Percentiles rank a stretch among this genome's conserved stretches.
Evolutionary conservation across 176 grass and related monocot species (phyloP).

Genomic region (Zizania latifolia): DNA sequence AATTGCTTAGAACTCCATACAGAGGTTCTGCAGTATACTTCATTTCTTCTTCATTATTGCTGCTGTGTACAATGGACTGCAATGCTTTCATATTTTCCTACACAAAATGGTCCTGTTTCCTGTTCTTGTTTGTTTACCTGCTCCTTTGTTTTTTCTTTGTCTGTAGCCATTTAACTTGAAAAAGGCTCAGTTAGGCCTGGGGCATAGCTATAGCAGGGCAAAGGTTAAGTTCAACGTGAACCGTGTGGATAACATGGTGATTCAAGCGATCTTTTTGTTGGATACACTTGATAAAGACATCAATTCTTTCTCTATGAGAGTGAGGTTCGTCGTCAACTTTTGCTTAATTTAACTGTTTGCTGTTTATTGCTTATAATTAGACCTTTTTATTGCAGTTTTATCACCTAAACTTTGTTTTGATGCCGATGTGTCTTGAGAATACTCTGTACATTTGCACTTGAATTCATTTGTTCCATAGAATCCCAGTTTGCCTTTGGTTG

Average conservation of each 20-base stretch:
- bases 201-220: conserved; percentile 79
- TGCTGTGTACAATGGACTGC: neutral
- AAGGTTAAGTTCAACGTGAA: conserved; percentile 97
- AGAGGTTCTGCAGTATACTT: neutral
- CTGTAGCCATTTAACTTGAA: conserved; percentile 55
- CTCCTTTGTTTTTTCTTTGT: neutral
- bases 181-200: conserved; percentile 62
- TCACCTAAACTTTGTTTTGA: neutral
- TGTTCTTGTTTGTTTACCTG: neutral
- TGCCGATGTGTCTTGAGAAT: neutral
- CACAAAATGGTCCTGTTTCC: neutral
- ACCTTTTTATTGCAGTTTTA: neutral
- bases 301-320: conserved; percentile 84
- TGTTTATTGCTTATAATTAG: neutral
- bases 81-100: neutral
- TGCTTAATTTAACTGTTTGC: neutral
- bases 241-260: conserved; percentile 89
- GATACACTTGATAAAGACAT: conserved; percentile 84
- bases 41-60: neutral
- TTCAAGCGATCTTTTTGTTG: conserved; percentile 77
- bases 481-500: neutral
- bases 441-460: neutral
- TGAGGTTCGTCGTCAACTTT: conserved; percentile 44
- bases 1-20: neutral
- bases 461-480: neutral